These are phyloP conservation scores for Chalciporus sp. DNA, from an alignment of 1,284 basidiomycete species.

Conservation along the genomic window DNA sequence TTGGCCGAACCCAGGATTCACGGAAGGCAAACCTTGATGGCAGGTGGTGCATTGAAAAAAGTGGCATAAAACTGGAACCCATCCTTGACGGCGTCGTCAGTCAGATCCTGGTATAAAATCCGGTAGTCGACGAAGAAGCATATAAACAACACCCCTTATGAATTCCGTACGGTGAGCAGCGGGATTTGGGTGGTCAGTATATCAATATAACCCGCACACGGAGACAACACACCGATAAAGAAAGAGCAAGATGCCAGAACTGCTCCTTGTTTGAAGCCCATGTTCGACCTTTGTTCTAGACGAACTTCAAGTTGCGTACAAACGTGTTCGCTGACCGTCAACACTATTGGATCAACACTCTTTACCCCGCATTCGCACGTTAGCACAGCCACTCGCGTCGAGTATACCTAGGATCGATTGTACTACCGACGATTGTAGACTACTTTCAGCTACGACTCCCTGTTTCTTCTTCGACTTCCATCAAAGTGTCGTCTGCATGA, in stretches of 20 bases:
- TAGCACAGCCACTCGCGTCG: conserved; percentile 24
- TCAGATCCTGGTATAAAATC: conserved; percentile 69
- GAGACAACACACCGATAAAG: conserved; percentile 63
- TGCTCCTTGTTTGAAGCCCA: conserved; percentile 86
- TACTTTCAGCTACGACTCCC: neutral
- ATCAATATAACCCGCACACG: conserved; percentile 3
- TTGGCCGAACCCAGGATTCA: neutral
- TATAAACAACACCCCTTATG: conserved; percentile 81
- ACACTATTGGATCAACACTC: neutral
- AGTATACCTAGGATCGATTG: neutral
- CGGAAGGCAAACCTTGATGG: conserved; percentile 70
- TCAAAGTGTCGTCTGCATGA: neutral
- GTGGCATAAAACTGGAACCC: conserved; percentile 87
- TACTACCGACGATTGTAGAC: too few species aligned
- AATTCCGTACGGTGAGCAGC: neutral
- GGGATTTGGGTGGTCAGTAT: conserved; percentile 8
- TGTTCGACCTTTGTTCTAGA: conserved; percentile 31
- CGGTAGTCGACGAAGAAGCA: conserved; percentile 87
- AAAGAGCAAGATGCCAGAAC: conserved; percentile 83
- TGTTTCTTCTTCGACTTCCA: conserved; percentile 4
- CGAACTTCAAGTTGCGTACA: neutral
- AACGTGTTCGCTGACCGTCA: neutral
- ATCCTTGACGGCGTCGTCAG: conserved; percentile 66
- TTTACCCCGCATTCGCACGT: conserved; percentile 21
- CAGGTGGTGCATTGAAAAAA: conserved; percentile 87